Percentiles rank a stretch among this genome's conserved stretches.
Evolutionary conservation across 1,284 basidiomycete genomes (phyloP).

Genomic region (Pyrrhoderma noxium): DNA sequence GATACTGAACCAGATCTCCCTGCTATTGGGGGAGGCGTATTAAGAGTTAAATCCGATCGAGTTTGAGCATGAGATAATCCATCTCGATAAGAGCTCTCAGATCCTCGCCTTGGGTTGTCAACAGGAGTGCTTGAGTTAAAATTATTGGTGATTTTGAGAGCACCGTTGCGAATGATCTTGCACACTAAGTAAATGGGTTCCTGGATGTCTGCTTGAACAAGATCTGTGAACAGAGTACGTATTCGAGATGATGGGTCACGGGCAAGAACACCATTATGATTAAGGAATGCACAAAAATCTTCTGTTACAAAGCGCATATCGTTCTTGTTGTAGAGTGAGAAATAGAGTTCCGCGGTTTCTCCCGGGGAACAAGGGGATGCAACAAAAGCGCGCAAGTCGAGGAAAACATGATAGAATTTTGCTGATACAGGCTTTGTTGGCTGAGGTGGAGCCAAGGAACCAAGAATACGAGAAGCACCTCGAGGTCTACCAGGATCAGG

Average conservation of each 20-base stretch:
- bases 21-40: conserved; percentile 21
- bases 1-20: conserved; percentile 19
- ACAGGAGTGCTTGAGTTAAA: conserved; percentile 43
- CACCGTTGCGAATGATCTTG: conserved; percentile 83
- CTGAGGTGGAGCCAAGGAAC: conserved; percentile 34
- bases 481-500: conserved; percentile 46
- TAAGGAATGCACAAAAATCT: conserved; percentile 86
- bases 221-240: conserved; percentile 84
- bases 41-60: conserved; percentile 8
- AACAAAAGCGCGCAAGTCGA: conserved; percentile 88
- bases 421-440: conserved; percentile 39
- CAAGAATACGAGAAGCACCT: conserved; percentile 41
- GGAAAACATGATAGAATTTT: conserved; percentile 82
- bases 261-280: conserved; percentile 84
- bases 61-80: conserved; percentile 15
- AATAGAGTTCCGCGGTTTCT: conserved; percentile 89
- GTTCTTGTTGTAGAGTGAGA: conserved; percentile 85
- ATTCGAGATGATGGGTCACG: conserved; percentile 64
- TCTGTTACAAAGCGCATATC: conserved; percentile 88
- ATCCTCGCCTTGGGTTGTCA: conserved; percentile 41
- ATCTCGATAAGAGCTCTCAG: conserved; percentile 39
- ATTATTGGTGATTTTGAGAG: conserved; percentile 66
- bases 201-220: conserved; percentile 79
- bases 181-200: conserved; percentile 85
- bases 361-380: conserved; percentile 85